A percentile compares a stretch with the other conserved stretches of the same genome.
Conservation (phyloP, 495 filamentous ascomycete genomes). For the Hypoxylon rickii region DNA sequence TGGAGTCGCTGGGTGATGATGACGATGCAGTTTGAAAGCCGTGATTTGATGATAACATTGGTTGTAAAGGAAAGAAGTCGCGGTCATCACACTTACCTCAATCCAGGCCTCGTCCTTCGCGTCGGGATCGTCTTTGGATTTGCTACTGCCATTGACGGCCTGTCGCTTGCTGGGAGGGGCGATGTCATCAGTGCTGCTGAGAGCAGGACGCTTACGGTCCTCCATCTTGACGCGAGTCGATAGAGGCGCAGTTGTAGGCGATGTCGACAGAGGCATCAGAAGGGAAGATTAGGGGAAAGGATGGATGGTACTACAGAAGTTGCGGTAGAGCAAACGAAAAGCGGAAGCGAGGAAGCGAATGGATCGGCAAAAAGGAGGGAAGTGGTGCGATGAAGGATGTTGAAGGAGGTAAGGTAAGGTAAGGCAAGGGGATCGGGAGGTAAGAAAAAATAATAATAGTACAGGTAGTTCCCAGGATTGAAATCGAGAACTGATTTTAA, state of each 20-base stretch:
- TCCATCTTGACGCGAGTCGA: conserved; percentile 84
- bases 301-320: conserved; percentile 2
- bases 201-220: conserved; percentile 90
- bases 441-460: conserved; percentile 29
- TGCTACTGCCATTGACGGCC: conserved; percentile 75
- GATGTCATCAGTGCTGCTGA: conserved; percentile 72
- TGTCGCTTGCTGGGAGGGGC: conserved; percentile 87
- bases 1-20: conserved; percentile 7
- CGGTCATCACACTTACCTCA: conserved; percentile 66
- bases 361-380: conserved; percentile 27
- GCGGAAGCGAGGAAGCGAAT: conserved; percentile 36
- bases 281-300: conserved; percentile 36
- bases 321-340: conserved; percentile 45
- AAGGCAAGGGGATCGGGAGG: conserved; percentile 2
- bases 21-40: conserved; percentile 1
- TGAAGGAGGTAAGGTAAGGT: background rate
- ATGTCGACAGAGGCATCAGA: conserved; percentile 83
- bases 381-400: conserved; percentile 8
- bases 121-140: conserved; percentile 74
- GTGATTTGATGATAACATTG: conserved; percentile 13
- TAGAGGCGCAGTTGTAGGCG: conserved; percentile 69
- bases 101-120: conserved; percentile 78
- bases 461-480: conserved; percentile 4
- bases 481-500: background rate
- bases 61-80: conserved; percentile 15